Evolutionary conservation across 176 grass and related monocot species (phyloP), one percentile per base, ranked within the genome.

Genomic region (Leersia perrieri): DNA sequence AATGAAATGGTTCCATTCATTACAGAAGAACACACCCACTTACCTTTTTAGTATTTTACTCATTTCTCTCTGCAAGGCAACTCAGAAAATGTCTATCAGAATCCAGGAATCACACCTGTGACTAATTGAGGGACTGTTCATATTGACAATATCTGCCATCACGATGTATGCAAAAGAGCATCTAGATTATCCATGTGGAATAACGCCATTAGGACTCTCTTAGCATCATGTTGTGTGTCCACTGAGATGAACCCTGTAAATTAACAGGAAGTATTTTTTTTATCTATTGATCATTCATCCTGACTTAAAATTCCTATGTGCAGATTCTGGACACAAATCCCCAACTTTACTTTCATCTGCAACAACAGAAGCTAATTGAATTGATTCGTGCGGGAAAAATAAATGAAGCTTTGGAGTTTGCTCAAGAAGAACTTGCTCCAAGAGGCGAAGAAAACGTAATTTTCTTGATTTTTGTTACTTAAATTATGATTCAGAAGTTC

Each of bases 261-360:
- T 26, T 73, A 62, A 29, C 58, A 68, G 36, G 58, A 72, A 79
- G 3, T 5, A 14, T 31, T 45, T 5, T 45, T 5, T 13, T 81
- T 76, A 5, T 33, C 10, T 79, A 73, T 33, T 73, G 45, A 34
- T 27, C 72, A 27, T 9, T 68, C 83, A 31, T 26, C 22, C 78
- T 72, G 30, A 60, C 33, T 77, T 66, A 41, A 41, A 72, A 69
- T 82, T 51, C 66, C 63, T 10, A 76, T 22, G 18, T 83, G 75
- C 88, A 98, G 95, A 98, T 98, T 83, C 86, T 98, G 72, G 92
- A 98, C 83, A 93, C 88, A 33, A 98, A 98, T 90, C 95, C 95
- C 68, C 88, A 95, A 81, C 73, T 98, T 60, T 93, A 98, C 83
- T 98, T 98, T 73, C 95, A 98, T 92, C 86, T 98, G 66, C 95